Evolutionary conservation across 495 filamentous ascomycete species (phyloP), one percentile per base, ranked within the genome.

Genomic region (Penicillium odoratum): DNA sequence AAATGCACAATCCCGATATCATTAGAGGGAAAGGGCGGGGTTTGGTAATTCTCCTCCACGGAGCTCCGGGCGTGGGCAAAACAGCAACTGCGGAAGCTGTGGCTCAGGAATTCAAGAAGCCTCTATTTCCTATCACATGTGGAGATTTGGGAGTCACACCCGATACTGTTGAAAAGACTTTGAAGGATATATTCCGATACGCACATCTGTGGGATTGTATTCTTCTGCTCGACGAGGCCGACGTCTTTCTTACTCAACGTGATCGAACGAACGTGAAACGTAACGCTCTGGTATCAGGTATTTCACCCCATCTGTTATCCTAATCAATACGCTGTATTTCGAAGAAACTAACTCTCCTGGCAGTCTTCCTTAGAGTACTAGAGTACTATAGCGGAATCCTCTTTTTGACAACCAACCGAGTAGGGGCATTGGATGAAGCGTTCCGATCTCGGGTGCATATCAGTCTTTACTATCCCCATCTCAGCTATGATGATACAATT

Each of bases 31-130:
- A 85, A 65, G 85, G 85, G 33, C 80, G 79, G 51, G 84, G 84
- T 8, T 74, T 87, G n/a, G 81, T 85, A 43, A 76, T 80, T 26
- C 71, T 88, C 2, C 75, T 88, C 0, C 80, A 81, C 30, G 85
- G 85, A 7, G 72, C 69, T 0, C 83, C 85, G 0, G 85, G 84
- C 0, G 76, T 79, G 6, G 83, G 83, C 13, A 86, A 88, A 64
- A 86, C 84, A 4, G 61, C 82, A 5, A 87, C 84, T 0, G 84
- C 82, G 8, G 69, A 77, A 56, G 70, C 75, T 0, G 76, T 85
- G 5, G 82, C 84, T 4, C 82, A 85, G 57, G 67, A 77, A 13
- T 74, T 77, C 13, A 60, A 72, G 13, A 75, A 72, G 15, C 84
- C 85, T 4, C 67, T 87, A 0, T 81, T 82, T 54, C 69, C 69